Evolutionary conservation across 1,139 yeast genomes (phyloP), one percentile per base, ranked within the genome.

Genomic region (Suhomyces terraborum): DNA sequence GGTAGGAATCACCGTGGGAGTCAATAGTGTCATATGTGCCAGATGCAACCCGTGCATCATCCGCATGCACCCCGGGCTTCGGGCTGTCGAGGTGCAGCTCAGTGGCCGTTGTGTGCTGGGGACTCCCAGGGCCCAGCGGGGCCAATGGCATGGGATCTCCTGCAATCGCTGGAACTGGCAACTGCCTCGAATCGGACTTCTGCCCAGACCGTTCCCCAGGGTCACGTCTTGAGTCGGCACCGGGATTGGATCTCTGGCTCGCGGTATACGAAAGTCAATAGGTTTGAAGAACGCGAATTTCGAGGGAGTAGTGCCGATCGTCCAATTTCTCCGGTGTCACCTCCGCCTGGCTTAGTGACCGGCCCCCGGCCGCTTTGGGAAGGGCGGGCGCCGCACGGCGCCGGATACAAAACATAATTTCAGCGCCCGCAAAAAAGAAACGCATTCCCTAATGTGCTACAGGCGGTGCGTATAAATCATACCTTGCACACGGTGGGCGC

Each of bases 401-500:
- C 21, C 21, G 32, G 32, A 13, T 19, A 12, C 16, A 9, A 29
- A n/a, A 23, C 32, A n/a, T 23, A 29, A 29, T 29, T 29, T 29
- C 32, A 29, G 10, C 32, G 21, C 21, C 16, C 20, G 18, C 32
- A 29, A 29, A 37, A 41, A 42, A 42, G 41, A 42, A 38, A 38
- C 32, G 27, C 37, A 34, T 42, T 35, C 45, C 39, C 33, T n/a
- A 30, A 42, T 38, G 25, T 42, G 36, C 45, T 23, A 33, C 26
- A 22, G 38, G 26, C 14, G 40, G 40, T 38, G 42, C 40, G 45
- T 42, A 42, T 36, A 38, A 30, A 39, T 35, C 45, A 38, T 42
- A 42, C 45, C 38, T 38, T 36, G 42, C 29, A 28, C 42, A 28
- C 9, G 23, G 25, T 23, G n/a, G 25, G 25, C 25, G 25, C 25